Evolutionary conservation across 441 rosid species (phyloP).

Genomic region (Metrosideros polymorpha): DNA sequence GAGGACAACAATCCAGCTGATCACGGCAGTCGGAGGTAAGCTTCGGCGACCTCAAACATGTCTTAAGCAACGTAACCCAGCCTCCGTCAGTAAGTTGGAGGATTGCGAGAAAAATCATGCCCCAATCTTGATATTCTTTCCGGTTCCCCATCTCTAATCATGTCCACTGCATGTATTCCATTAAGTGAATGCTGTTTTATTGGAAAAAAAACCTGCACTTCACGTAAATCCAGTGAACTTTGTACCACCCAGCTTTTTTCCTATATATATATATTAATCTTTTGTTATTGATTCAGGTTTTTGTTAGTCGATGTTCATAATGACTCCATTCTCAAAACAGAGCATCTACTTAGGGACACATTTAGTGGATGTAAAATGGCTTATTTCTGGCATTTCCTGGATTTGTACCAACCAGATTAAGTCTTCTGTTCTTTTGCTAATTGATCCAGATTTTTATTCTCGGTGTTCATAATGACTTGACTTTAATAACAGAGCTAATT

Average conservation of each 20-base stretch:
- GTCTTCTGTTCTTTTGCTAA: background rate
- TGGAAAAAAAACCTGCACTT: background rate
- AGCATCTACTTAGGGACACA: background rate
- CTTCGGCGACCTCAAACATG: background rate
- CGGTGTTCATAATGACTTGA: background rate
- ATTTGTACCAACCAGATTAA: background rate
- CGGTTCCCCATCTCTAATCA: background rate
- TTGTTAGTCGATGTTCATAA: background rate
- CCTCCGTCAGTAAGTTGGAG: too few species aligned
- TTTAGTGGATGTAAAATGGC: background rate
- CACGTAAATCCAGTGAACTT: background rate
- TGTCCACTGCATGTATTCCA: background rate
- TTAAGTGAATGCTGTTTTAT: background rate
- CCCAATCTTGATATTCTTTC: too few species aligned
- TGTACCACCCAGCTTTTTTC: background rate
- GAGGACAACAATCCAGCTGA: background rate
- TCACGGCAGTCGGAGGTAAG: background rate
- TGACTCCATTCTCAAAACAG: background rate
- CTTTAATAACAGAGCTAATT: background rate
- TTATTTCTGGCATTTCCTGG: background rate
- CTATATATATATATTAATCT: background rate
- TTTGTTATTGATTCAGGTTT: background rate
- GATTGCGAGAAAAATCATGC: too few species aligned
- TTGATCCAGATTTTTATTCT: background rate
- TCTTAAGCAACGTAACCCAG: too few species aligned